Evolutionary conservation across 805 yeast species (phyloP).

Genomic region (Saturnispora hagleri): DNA sequence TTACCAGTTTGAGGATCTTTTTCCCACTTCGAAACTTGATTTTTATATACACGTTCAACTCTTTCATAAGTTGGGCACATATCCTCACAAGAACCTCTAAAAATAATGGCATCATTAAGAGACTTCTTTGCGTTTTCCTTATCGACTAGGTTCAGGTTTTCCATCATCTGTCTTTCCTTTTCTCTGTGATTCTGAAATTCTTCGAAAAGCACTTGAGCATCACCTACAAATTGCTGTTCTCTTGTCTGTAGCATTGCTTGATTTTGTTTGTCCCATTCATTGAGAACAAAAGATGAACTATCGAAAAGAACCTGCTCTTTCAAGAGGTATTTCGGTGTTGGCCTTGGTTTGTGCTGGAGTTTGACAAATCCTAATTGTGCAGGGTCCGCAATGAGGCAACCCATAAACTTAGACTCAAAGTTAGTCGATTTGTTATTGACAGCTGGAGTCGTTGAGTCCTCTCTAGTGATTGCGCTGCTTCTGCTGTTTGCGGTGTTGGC

Average conservation of each 20-base stretch:
- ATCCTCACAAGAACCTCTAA: constrained; percentile 80
- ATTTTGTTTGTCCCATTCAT: constrained; percentile 68
- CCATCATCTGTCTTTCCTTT: constrained; percentile 70
- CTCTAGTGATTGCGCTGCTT: too few relatives aligned
- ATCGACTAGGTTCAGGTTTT: constrained; percentile 72
- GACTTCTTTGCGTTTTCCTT: constrained; percentile 74
- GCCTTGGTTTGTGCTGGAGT: constrained; percentile 13
- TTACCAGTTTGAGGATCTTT: constrained; percentile 50
- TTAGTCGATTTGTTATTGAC: constrained; percentile 2
- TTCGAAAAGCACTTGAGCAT: constrained; percentile 66
- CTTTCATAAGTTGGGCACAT: constrained; percentile 96
- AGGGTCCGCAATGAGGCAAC: constrained; percentile 24
- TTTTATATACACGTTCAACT: constrained; percentile 76
- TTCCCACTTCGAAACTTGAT: constrained; percentile 75
- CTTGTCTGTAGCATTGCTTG: constrained; percentile 50
- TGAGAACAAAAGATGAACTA: constrained; percentile 23
- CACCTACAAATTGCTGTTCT: constrained; percentile 38
- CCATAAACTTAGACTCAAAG: constrained; percentile 24
- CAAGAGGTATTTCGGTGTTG: constrained; percentile 25
- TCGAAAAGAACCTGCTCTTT: constrained; percentile 31
- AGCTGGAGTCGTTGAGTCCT: background rate
- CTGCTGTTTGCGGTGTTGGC: background rate
- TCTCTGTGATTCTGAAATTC: constrained; percentile 67
- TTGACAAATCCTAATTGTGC: constrained; percentile 23
- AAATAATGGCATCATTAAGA: constrained; percentile 78